phyloP scores from a whole-genome alignment of 495 filamentous ascomycete species.

The Penicillium goetzii region DNA sequence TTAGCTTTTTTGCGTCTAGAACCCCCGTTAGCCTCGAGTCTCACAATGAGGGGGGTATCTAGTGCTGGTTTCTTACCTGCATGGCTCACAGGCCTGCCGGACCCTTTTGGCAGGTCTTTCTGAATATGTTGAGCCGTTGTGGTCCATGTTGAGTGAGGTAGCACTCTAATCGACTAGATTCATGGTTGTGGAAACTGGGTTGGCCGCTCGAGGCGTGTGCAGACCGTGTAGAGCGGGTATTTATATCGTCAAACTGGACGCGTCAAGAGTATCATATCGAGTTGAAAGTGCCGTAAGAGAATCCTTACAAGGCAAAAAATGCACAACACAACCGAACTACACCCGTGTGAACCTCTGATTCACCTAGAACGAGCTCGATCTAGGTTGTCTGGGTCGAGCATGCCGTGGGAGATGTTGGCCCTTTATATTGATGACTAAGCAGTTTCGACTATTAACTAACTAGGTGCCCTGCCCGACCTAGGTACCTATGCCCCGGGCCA shows the following conservation, averaged over 20 bases:
- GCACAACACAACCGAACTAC: background rate
- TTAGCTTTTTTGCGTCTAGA: constrained; percentile 52
- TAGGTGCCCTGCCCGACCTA: too few relatives aligned
- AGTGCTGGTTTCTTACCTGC: constrained; percentile 38
- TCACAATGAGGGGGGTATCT: background rate
- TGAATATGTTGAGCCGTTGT: constrained; percentile 18
- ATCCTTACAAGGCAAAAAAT: background rate
- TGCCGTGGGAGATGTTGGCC: background rate
- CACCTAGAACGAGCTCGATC: background rate
- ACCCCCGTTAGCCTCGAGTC: constrained; percentile 13
- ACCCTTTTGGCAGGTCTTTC: constrained; percentile 48
- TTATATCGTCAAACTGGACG: background rate
- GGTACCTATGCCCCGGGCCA: too few relatives aligned
- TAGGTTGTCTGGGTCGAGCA: background rate
- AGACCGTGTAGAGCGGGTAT: background rate
- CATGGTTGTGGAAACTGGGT: background rate
- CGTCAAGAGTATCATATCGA: background rate
- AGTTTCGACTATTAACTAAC: too few relatives aligned
- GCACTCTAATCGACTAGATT: background rate
- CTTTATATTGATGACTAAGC: background rate
- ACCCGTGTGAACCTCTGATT: background rate
- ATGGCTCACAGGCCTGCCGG: constrained; percentile 52
- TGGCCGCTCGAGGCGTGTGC: background rate
- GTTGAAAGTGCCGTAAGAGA: background rate
- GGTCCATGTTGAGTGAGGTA: constrained; percentile 23